Base-by-base conservation (phyloP, 495 filamentous ascomycete genomes). In the Penicillium bovifimosum region DNA sequence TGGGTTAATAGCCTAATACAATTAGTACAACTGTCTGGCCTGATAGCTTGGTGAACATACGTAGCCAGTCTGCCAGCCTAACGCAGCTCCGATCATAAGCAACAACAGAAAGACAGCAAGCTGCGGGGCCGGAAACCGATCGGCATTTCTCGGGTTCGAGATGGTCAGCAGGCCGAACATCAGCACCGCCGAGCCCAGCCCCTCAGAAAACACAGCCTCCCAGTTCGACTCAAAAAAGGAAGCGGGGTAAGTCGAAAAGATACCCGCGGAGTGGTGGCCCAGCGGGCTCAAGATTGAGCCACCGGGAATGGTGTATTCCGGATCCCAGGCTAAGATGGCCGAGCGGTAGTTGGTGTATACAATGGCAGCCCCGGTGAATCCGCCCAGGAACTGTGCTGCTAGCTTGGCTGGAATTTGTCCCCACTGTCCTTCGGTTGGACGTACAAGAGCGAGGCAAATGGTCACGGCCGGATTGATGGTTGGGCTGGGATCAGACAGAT, bases 21-120 rank as follows among this genome's bases (percentile, higher is more conserved):
- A 42, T 61, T 39, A 56, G 58, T 31, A 49, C 27, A 7, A 24
- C 6, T 28, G 10, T 17, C 14, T 14, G 9, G 41, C 24, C 1
- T 41, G 5, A 17, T n/a, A 7, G 27, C 2, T 2, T 18, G 9
- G 16, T 31, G 14, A 33, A 60, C 67, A 3, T 70, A 70, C 67
- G 26, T 70, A 70, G 32, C 67, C 67, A 10, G 67, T 70, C 56
- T 70, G 63, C 67, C 67, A 70, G 9, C 67, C 67, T 34, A 70
- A 17, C 3, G 67, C 59, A 4, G 67, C 65, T 17, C 67, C 67
- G 26, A 70, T 70, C 17, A 53, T 57, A 18, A 64, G 59, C 26
- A 70, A 55, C 11, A 70, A 61, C 49, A 70, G 20, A 35, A 70
- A 70, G 29, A 61, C 40, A 1, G 63, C 61, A 11, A 70, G 9